Conservation (phyloP, 169 alveolate genomes). For the Besnoitia besnoiti region DNA sequence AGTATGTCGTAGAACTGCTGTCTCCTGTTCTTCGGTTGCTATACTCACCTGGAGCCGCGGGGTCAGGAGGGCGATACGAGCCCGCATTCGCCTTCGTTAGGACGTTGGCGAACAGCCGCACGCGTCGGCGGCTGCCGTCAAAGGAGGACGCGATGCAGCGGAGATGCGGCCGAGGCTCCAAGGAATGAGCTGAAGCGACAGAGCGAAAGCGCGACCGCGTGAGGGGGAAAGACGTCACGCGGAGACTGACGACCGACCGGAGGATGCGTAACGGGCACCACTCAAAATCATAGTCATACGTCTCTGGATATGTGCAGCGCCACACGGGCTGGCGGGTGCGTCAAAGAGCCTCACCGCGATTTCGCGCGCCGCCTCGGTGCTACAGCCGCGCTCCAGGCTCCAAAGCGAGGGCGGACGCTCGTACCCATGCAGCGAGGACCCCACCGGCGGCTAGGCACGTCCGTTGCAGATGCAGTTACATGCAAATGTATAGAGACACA, state of each 20-base stretch:
- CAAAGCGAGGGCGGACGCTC: too few species aligned
- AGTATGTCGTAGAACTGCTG: too few species aligned
- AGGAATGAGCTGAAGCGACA: background rate
- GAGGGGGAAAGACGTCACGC: background rate
- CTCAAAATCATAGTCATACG: too few species aligned
- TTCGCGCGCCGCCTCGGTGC: too few species aligned
- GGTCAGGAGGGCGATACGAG: background rate
- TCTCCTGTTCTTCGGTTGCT: background rate
- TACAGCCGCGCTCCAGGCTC: too few species aligned
- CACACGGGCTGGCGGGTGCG: too few species aligned
- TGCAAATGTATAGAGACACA: background rate
- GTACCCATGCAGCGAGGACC: too few species aligned
- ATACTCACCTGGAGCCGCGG: background rate
- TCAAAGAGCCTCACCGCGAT: too few species aligned
- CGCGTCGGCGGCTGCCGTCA: background rate
- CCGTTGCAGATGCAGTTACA: background rate
- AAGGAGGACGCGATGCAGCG: constrained; percentile 33
- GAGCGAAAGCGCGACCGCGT: background rate
- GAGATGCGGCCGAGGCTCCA: background rate
- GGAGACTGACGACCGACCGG: background rate
- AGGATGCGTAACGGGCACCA: too few species aligned
- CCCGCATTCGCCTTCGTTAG: background rate
- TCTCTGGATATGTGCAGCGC: too few species aligned
- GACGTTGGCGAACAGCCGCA: constrained; percentile 11
- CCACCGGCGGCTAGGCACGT: too few species aligned